Percentiles rank a stretch among this genome's conserved stretches.
Evolutionary conservation across 163 green algal species (phyloP).

Genomic region (Volvox carteri): DNA sequence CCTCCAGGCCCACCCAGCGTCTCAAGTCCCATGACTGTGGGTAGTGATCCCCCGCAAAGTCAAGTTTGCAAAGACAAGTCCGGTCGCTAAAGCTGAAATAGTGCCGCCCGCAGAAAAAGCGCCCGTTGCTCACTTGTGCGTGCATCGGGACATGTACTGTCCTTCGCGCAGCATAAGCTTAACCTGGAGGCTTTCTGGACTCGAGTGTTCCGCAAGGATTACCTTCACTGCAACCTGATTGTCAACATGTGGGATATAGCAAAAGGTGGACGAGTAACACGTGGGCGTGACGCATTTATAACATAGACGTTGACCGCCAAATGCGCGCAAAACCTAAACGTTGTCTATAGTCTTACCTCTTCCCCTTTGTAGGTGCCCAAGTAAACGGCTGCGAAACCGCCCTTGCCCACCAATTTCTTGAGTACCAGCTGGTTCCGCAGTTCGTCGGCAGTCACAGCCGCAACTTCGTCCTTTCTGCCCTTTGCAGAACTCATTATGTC

Average conservation of each 20-base stretch:
- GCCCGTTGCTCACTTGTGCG: constrained; percentile 41
- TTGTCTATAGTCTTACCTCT: constrained; percentile 14
- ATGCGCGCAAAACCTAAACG: not conserved
- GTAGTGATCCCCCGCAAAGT: no score
- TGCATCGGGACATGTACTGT: constrained; percentile 50
- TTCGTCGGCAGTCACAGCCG: not conserved
- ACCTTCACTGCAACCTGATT: constrained; percentile 39
- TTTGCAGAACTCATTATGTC: not conserved
- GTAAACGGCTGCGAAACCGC: constrained; percentile 47
- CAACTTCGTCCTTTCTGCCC: constrained; percentile 35
- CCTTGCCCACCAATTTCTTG: constrained; percentile 23
- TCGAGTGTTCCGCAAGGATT: constrained; percentile 33
- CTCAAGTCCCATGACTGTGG: no score
- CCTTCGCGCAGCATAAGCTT: constrained; percentile 39
- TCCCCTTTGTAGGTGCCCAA: constrained; percentile 25
- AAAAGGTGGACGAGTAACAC: not conserved
- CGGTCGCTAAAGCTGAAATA: no score
- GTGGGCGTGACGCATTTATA: not conserved
- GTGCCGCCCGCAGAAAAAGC: no score
- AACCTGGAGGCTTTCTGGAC: not conserved
- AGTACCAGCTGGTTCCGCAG: constrained; percentile 9
- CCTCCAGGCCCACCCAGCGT: no score
- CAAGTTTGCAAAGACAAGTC: no score
- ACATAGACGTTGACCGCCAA: not conserved
- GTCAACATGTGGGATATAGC: not conserved